Conservation (phyloP, 2,329 filamentous ascomycete species). For the Fusarium sp. region DNA sequence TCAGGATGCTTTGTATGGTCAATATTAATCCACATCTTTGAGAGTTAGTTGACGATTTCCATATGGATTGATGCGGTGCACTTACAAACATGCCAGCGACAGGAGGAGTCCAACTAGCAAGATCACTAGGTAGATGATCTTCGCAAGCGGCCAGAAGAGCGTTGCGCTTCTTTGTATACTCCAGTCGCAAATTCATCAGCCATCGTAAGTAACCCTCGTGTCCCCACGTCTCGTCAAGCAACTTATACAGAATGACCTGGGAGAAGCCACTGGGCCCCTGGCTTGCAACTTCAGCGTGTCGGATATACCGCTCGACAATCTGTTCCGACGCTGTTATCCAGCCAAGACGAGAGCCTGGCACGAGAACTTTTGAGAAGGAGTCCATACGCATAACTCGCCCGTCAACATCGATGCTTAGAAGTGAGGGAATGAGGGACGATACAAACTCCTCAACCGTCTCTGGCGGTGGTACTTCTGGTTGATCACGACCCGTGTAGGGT, state of each 20-base stretch:
- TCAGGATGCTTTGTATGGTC: slow-evolving; percentile 73
- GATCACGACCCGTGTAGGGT: slow-evolving; percentile 69
- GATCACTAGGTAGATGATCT: slow-evolving; percentile 74
- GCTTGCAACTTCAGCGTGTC: slow-evolving; percentile 83
- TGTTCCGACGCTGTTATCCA: slow-evolving; percentile 92
- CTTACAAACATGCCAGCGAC: slow-evolving; percentile 94
- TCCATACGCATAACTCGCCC: slow-evolving; percentile 91
- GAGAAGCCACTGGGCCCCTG: slow-evolving; percentile 88
- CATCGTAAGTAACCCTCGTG: slow-evolving; percentile 90
- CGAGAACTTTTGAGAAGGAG: slow-evolving; percentile 91
- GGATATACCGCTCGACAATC: slow-evolving; percentile 82
- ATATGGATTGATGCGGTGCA: slow-evolving; percentile 38
- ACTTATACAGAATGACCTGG: slow-evolving; percentile 85
- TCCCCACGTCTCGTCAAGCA: slow-evolving; percentile 94
- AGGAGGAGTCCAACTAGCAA: slow-evolving; percentile 83
- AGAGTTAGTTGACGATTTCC: not conserved
- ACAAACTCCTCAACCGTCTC: slow-evolving; percentile 77
- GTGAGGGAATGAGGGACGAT: slow-evolving; percentile 67
- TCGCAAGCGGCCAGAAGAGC: slow-evolving; percentile 83
- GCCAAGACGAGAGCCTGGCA: slow-evolving; percentile 82
- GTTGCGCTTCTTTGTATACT: slow-evolving; percentile 84
- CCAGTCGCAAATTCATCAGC: slow-evolving; percentile 81
- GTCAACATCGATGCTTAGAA: slow-evolving; percentile 83
- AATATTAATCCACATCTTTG: slow-evolving; percentile 76
- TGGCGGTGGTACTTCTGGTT: slow-evolving; percentile 63